phyloP scores from a whole-genome alignment of 805 yeast genomes.

The Wickerhamiella dianesei region DNA sequence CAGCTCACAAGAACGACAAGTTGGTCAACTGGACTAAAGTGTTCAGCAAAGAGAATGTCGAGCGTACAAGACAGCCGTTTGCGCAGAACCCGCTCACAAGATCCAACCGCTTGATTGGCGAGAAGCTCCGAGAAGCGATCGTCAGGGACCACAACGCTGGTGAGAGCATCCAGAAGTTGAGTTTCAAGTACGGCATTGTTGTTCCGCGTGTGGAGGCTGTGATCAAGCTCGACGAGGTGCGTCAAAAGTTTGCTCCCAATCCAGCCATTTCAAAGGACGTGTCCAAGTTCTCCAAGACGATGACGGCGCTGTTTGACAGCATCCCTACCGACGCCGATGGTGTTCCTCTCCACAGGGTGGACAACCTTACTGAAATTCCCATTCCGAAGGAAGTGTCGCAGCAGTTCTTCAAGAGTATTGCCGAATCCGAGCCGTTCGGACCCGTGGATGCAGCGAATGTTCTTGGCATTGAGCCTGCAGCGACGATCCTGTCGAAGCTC shows the following conservation, averaged over 20 bases:
- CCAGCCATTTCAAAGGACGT: conserved; percentile 42
- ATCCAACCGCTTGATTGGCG: conserved; percentile 50
- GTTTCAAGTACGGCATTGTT: conserved; percentile 65
- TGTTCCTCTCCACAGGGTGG: conserved; percentile 31
- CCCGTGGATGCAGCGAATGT: conserved; percentile 87
- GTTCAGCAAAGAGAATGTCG: conserved; percentile 14
- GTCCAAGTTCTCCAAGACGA: conserved; percentile 40
- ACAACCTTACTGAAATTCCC: conserved; percentile 88
- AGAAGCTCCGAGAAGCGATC: conserved; percentile 46
- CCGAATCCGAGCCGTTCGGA: conserved; percentile 91
- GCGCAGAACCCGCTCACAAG: conserved; percentile 58
- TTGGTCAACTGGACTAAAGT: conserved; percentile 22
- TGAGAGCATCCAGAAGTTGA: conserved; percentile 56
- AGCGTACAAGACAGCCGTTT: conserved; percentile 46
- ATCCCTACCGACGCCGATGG: conserved; percentile 19
- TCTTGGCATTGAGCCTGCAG: conserved; percentile 78
- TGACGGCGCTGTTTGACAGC: conserved; percentile 74
- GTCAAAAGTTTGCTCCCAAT: conserved; percentile 44
- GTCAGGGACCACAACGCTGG: conserved; percentile 40
- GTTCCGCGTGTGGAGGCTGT: conserved; percentile 86
- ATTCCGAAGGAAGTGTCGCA: conserved; percentile 69
- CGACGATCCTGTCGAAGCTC: conserved; percentile 55
- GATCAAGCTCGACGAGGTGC: conserved; percentile 50
- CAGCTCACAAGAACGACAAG: conserved; percentile 19
- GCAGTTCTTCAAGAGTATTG: conserved; percentile 74